Percentiles rank a stretch among this genome's conserved stretches.
phyloP scores from a whole-genome alignment of 2,329 filamentous ascomycete genomes.

The Chaetomiaceae sp. region DNA sequence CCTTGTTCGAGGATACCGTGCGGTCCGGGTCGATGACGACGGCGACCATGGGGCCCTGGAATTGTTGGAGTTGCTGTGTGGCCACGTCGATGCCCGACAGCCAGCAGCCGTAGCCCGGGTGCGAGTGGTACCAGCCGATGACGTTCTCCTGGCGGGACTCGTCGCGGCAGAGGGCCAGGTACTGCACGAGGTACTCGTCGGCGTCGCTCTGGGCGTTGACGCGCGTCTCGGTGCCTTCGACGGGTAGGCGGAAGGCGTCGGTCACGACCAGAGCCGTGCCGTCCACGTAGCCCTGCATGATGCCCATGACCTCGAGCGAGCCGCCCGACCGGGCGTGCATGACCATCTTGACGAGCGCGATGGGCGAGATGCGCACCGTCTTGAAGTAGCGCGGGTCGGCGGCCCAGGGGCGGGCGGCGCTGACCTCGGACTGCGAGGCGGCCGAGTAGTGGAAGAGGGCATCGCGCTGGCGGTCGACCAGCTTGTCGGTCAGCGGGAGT shows the following conservation, averaged over 20 bases:
- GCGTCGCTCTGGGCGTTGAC: slow-evolving; percentile 95
- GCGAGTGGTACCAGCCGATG: slow-evolving; percentile 96
- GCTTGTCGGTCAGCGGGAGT: slow-evolving; percentile 76
- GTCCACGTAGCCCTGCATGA: slow-evolving; percentile 94
- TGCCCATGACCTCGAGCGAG: slow-evolving; percentile 87
- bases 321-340: slow-evolving; percentile 98
- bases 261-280: slow-evolving; percentile 84
- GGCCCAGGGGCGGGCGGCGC: slow-evolving; percentile 65
- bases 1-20: slow-evolving; percentile 88
- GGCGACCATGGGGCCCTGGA: slow-evolving; percentile 85
- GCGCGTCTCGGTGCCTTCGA: slow-evolving; percentile 96
- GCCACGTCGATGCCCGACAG: slow-evolving; percentile 90
- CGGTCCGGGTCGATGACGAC: slow-evolving; percentile 95
- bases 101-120: slow-evolving; percentile 98
- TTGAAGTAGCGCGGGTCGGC: slow-evolving; percentile 83
- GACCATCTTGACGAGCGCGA: slow-evolving; percentile 96
- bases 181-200: slow-evolving; percentile 94
- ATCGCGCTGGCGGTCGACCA: slow-evolving; percentile 82
- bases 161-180: slow-evolving; percentile 68
- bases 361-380: slow-evolving; percentile 83
- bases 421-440: slow-evolving; percentile 60
- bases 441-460: slow-evolving; percentile 82
- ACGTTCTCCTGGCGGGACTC: slow-evolving; percentile 80
- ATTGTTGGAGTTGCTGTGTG: slow-evolving; percentile 82
- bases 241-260: slow-evolving; percentile 86